Evolutionary conservation across 2,329 filamentous ascomycete genomes (phyloP).

Genomic region (Diaporthe sp.): DNA sequence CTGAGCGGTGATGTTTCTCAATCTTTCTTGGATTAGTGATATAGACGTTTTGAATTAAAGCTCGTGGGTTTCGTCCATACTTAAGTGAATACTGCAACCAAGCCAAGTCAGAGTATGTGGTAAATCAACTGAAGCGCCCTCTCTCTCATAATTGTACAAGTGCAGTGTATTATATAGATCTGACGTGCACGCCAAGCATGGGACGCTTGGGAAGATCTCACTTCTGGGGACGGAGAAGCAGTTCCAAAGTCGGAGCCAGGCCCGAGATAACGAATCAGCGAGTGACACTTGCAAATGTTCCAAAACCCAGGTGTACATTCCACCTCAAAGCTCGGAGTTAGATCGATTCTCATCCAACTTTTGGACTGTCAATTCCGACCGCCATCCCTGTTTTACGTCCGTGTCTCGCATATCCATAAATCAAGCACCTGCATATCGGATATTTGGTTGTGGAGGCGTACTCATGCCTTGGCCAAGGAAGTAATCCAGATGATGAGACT

Average conservation of each 20-base stretch:
- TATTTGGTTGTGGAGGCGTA: neutral
- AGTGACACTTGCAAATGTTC: neutral
- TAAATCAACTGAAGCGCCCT: too few species aligned
- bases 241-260: neutral
- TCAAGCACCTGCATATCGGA: neutral
- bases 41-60: neutral
- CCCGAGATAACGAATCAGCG: neutral
- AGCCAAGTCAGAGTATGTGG: neutral
- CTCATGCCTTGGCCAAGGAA: neutral
- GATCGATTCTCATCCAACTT: neutral
- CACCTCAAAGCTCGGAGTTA: neutral
- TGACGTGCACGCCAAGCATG: too few species aligned
- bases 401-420: neutral
- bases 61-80: neutral
- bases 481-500: conserved; percentile 12
- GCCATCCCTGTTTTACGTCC: too few species aligned
- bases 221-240: too few species aligned
- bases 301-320: neutral
- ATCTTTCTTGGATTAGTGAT: neutral
- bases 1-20: neutral
- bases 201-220: too few species aligned
- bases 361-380: neutral
- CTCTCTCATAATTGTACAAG: too few species aligned
- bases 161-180: too few species aligned
- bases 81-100: fast-evolving